phyloP scores from a whole-genome alignment of 352 stramenopile genomes.

The Phytophthora tentaculata region DNA sequence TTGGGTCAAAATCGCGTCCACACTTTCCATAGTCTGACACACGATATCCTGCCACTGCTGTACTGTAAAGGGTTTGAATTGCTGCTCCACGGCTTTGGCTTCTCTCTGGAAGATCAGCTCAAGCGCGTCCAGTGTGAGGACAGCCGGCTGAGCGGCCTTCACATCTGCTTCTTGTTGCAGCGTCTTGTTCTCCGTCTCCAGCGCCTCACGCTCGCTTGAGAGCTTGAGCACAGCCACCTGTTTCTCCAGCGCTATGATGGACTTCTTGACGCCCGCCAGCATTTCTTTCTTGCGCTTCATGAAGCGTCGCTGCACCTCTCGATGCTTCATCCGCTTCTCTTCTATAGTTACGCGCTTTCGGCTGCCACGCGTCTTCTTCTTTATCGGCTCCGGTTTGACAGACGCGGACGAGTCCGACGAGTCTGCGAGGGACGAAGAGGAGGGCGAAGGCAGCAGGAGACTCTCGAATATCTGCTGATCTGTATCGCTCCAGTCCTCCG shows the following conservation, averaged over 20 bases:
- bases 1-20: slow-evolving; percentile 40
- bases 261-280: slow-evolving; percentile 42
- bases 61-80: slow-evolving; percentile 38
- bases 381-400: slow-evolving; percentile 6
- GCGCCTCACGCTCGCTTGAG: slow-evolving; percentile 35
- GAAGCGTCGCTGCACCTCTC: slow-evolving; percentile 57
- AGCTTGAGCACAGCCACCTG: slow-evolving; percentile 49
- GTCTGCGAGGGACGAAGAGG: slow-evolving; percentile 27
- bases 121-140: slow-evolving; percentile 32
- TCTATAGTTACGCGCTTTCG: slow-evolving; percentile 41
- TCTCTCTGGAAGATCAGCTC: slow-evolving; percentile 42
- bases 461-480: slow-evolving; percentile 60
- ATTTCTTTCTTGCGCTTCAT: slow-evolving; percentile 62
- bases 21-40: slow-evolving; percentile 38
- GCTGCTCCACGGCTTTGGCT: slow-evolving; percentile 36
- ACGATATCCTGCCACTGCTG: slow-evolving; percentile 45
- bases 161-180: slow-evolving; percentile 28
- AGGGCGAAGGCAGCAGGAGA: slow-evolving; percentile 39
- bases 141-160: slow-evolving; percentile 1
- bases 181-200: slow-evolving; percentile 47
- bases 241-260: slow-evolving; percentile 38
- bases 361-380: slow-evolving; percentile 31
- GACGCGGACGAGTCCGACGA: slow-evolving; percentile 21
- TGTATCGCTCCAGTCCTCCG: slow-evolving; percentile 47
- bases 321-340: slow-evolving; percentile 57